phyloP scores from a whole-genome alignment of 2,329 filamentous ascomycete genomes.

The Cercospora sp. region DNA sequence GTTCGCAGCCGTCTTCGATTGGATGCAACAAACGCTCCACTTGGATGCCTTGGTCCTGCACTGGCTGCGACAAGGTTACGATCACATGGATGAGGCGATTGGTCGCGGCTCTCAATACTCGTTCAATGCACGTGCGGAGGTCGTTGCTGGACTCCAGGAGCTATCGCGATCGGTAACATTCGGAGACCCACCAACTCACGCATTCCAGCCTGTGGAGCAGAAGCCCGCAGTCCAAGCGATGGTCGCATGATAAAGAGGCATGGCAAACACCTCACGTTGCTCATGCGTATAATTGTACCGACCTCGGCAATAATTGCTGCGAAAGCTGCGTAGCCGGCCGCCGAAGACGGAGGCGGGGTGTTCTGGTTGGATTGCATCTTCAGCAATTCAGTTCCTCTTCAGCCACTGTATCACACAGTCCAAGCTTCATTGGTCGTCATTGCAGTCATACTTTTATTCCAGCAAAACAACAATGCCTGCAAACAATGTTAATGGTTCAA shows the following conservation, averaged over 20 bases:
- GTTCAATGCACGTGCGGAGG: background rate
- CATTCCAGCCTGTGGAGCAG: background rate
- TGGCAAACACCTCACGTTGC: background rate
- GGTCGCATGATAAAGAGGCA: background rate
- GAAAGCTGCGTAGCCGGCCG: background rate
- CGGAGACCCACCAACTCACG: slow-evolving; percentile 1
- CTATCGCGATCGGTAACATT: slow-evolving; percentile 2
- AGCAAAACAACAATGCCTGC: background rate
- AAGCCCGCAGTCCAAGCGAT: background rate
- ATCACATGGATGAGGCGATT: slow-evolving; percentile 13
- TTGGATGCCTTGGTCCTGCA: slow-evolving; percentile 5
- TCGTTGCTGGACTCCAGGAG: slow-evolving; percentile 3
- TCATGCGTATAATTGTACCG: background rate
- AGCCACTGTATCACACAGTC: background rate
- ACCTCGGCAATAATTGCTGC: slow-evolving; percentile 1
- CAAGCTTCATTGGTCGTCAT: background rate
- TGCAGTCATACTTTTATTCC: background rate
- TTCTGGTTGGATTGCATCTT: background rate
- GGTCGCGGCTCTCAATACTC: slow-evolving; percentile 7
- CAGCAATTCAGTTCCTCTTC: background rate
- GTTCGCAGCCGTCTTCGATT: slow-evolving; percentile 5
- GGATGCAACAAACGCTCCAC: slow-evolving; percentile 1
- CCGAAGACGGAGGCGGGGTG: background rate
- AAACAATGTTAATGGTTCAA: slow-evolving; percentile 12
- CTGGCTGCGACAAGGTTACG: slow-evolving; percentile 12